Base-by-base conservation (phyloP, 2,329 filamentous ascomycete species). In the Fusarium subglutinans region DNA sequence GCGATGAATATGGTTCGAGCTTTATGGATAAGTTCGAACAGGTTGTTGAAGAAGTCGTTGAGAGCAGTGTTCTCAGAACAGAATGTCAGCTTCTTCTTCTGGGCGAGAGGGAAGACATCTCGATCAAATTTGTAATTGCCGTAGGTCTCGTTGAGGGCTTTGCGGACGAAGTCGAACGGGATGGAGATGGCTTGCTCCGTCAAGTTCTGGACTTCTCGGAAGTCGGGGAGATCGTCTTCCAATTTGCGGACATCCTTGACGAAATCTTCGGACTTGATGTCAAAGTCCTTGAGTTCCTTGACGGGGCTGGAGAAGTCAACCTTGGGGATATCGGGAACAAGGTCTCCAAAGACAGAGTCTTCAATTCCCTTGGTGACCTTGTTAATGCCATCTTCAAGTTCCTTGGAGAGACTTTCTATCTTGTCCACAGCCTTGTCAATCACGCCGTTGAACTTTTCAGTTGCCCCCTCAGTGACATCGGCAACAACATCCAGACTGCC, bases 1-100 rank as follows among this genome's bases (percentile, higher is more conserved):
- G 88, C 91, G 60, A 97, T 88, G 80, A 97, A 95, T 54, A 92
- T 89, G 69, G 91, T 93, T 78, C 91, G 90, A 53, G 93, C 93
- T 26, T 89, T 88, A 61, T 87, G 84, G n/a, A 92, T 89, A 50
- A 94, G 86, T 33, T 89, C 83, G 57, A 90, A 90, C 4, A 98
- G 86, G 18, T 87, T 87, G 64, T 91, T 85, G 82, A 99, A 99
- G 86, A 98, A 98, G 73, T 91, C 87, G 79, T 92, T 90, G 82
- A 99, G 93, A 38, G 89, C 90, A 74, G 94, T 89, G 83, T 96
- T 94, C 80, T 94, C 90, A 47, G 94, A 94, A 85, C 96, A 99
- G 84, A 99, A 98, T 2, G 89, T 92, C 60, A 99, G 86, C 43
- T 90, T 85, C 82, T 97, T 89, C 84, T 97, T 98, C 76, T 92